Percentiles rank a stretch among this genome's conserved stretches.
These are phyloP conservation scores for Hawksworthiomyces lignivorus DNA, from an alignment of 2,329 filamentous ascomycete species.

Conservation along the genomic window DNA sequence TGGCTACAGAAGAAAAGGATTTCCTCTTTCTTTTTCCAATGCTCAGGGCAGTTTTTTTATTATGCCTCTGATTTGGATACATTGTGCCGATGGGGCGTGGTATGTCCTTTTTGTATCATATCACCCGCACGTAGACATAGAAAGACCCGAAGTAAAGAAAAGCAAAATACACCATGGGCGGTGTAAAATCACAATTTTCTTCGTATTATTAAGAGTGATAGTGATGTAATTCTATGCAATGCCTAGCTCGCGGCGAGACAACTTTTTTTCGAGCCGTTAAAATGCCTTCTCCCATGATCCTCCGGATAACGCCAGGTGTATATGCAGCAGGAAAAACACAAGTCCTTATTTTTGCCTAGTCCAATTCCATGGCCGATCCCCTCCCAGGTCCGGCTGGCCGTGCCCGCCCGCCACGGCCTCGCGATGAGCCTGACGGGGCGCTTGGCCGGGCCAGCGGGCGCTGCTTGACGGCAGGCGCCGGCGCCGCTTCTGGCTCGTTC, in stretches of 20 bases:
- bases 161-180: neutral
- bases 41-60: conserved; percentile 6
- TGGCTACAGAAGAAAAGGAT: neutral
- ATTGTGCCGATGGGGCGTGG: no score
- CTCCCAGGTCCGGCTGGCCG: conserved; percentile 6
- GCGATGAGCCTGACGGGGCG: neutral
- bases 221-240: no score
- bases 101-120: no score
- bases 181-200: no score
- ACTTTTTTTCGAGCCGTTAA: no score
- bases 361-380: conserved; percentile 9
- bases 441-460: conserved; percentile 19
- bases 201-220: no score
- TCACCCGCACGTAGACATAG: no score
- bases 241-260: no score
- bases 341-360: no score
- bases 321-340: no score
- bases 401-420: conserved; percentile 6
- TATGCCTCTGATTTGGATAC: conserved; percentile 7
- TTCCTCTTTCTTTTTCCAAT: neutral
- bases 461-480: neutral
- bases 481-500: neutral
- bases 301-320: no score
- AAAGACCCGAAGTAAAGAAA: neutral
- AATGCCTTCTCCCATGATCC: no score